Evolutionary conservation across 2,329 filamentous ascomycete species (phyloP).

Genomic region (Phialophora expanda): DNA sequence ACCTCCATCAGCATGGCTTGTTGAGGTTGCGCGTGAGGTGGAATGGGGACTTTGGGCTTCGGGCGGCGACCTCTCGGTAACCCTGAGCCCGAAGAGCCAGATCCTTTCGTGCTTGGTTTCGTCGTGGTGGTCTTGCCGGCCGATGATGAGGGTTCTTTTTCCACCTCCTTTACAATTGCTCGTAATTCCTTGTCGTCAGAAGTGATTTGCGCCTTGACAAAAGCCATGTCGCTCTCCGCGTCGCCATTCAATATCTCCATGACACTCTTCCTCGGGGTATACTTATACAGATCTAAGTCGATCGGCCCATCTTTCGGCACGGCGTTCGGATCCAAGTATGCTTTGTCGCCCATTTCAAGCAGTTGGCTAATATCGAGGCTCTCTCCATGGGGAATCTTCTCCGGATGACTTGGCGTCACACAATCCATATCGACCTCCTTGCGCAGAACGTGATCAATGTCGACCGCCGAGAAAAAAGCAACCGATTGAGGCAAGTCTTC

Average conservation of each 20-base stretch:
- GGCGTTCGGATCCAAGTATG: constrained; percentile 70
- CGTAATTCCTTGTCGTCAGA: constrained; percentile 74
- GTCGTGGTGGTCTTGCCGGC: background rate
- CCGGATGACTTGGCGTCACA: constrained; percentile 82
- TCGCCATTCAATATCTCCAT: constrained; percentile 70
- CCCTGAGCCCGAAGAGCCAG: constrained; percentile 28
- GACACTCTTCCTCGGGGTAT: constrained; percentile 74
- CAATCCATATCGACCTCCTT: constrained; percentile 99
- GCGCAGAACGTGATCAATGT: constrained; percentile 92
- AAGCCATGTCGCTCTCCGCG: constrained; percentile 58
- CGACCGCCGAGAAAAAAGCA: constrained; percentile 93
- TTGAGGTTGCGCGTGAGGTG: constrained; percentile 49
- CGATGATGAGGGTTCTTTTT: constrained; percentile 43
- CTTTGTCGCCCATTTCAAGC: constrained; percentile 71
- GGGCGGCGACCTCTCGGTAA: constrained; percentile 34
- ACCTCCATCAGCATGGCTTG: constrained; percentile 54
- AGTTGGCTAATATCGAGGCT: constrained; percentile 81
- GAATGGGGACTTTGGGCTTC: constrained; percentile 43
- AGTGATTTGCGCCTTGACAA: constrained; percentile 84
- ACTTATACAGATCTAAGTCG: constrained; percentile 66
- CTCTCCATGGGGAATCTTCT: constrained; percentile 81
- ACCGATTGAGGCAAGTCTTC: constrained; percentile 91
- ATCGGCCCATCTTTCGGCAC: constrained; percentile 56
- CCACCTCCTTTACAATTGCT: constrained; percentile 69
- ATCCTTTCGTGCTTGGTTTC: constrained; percentile 16